phyloP scores from a whole-genome alignment of 345 rosid genomes.

The Cardiospermum halicacabum region DNA sequence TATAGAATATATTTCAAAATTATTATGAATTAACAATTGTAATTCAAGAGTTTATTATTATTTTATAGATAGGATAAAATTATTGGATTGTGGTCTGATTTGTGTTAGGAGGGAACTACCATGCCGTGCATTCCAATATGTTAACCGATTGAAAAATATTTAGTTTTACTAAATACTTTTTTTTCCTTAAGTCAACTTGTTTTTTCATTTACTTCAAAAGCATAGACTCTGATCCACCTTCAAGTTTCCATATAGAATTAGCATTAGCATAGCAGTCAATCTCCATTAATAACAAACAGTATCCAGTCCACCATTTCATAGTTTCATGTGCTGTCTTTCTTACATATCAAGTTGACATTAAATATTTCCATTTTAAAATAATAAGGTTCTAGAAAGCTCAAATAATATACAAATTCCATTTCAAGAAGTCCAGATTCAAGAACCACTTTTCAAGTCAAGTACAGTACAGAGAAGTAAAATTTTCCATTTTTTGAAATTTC shows the following conservation, averaged over 20 bases:
- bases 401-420: background rate
- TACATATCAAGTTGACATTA: too few species aligned
- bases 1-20: too few species aligned
- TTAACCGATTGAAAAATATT: too few species aligned
- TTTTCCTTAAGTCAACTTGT: too few species aligned
- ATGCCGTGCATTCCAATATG: too few species aligned
- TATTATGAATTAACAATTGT: too few species aligned
- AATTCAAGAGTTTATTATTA: too few species aligned
- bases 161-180: background rate
- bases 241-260: too few species aligned
- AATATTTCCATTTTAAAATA: background rate
- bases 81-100: too few species aligned
- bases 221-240: too few species aligned
- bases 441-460: slow-evolving; percentile 5
- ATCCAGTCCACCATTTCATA: background rate
- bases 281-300: background rate
- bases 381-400: background rate
- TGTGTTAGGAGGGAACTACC: too few species aligned
- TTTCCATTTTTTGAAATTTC: background rate
- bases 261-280: background rate
- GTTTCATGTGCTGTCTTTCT: slow-evolving; percentile 4
- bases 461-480: background rate
- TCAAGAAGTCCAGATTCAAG: background rate
- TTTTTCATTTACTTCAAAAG: background rate
- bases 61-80: too few species aligned